Percentiles rank a stretch among this genome's conserved stretches.
Evolutionary conservation across 768 basidiomycete species (phyloP).

Genomic region (Boletellus sp.): DNA sequence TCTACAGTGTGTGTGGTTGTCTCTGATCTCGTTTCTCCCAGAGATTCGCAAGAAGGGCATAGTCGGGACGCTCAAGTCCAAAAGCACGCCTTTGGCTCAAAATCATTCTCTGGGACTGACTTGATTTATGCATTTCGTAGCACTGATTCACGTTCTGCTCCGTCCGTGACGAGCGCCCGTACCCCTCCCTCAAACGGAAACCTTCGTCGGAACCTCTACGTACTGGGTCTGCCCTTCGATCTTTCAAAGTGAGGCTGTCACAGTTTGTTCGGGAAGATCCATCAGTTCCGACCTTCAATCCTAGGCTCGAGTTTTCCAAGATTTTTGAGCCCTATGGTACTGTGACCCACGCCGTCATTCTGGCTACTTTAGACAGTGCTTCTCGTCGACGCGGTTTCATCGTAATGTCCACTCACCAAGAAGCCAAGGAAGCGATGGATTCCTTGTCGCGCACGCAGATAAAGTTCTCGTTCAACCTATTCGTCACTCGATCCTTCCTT

Average conservation of each 20-base stretch:
- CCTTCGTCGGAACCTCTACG: conserved; percentile 74
- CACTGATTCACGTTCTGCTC: conserved; percentile 31
- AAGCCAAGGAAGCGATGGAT: conserved; percentile 68
- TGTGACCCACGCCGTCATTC: conserved; percentile 73
- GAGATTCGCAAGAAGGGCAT: conserved; percentile 18
- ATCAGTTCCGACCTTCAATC: background rate
- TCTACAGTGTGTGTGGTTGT: too few species aligned
- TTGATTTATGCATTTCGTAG: conserved; percentile 32
- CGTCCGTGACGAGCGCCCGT: background rate
- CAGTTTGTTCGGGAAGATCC: background rate
- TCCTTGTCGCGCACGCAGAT: conserved; percentile 64
- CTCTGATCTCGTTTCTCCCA: conserved; percentile 13
- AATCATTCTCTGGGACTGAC: background rate
- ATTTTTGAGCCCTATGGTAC: conserved; percentile 63
- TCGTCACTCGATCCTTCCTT: background rate
- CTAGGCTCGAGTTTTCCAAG: conserved; percentile 52
- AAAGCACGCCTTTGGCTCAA: conserved; percentile 43
- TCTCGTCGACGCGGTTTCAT: conserved; percentile 81
- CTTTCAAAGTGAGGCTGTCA: conserved; percentile 62
- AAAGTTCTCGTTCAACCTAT: conserved; percentile 44
- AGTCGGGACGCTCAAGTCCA: conserved; percentile 53
- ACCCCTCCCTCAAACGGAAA: conserved; percentile 33
- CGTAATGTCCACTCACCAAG: conserved; percentile 72
- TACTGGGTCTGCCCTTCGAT: conserved; percentile 79
- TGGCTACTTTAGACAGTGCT: conserved; percentile 80